Evolutionary conservation across 805 yeast genomes (phyloP), one percentile per base, ranked within the genome.

Genomic region (Spathaspora sp.): DNA sequence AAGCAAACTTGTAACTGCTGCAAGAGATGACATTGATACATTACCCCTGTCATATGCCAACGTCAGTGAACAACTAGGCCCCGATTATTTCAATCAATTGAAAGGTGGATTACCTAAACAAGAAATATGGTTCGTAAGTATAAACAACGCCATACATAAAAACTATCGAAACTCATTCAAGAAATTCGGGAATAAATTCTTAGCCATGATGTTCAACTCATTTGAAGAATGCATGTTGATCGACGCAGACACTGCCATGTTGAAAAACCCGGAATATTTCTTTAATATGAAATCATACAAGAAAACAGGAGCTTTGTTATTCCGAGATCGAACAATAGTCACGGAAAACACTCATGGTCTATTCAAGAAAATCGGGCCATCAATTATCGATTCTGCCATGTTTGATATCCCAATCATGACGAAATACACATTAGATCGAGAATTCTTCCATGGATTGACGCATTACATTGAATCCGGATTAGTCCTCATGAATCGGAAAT

Each of bases 181-280:
- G 10, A 50, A 48, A 9, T 64, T 59, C 52, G 57, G 62, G 31
- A 62, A 65, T 48, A 85, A 83, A 61, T 72, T 84, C 61, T 58
- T 82, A 28, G 85, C 87, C 1, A 69, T 77, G 26, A 52, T 81
- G 42, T 83, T 84, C 63, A 82, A 77, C 52, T 75, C 84, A 1
- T 81, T 77, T 57, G 81, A 79, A 55, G 84, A 81, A 49, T 73
- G 72, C 65, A 68, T 81, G 38, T 62, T 81, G 56, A 58, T 81
- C 53, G 85, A 81, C 62, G 77, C 83, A 4, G 85, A 80, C 60
- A 63, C 77, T 0, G 70, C 74, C 9, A 57, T 75, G 40, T 57
- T 69, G 5, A 60, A 63, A 48, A 56, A 50, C 23, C 68, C 69
- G 1, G 58, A 58, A 14, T 56, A 50, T 46, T 66, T 63, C 56